These are phyloP conservation scores for Cenchrus fungigraminus DNA, from an alignment of 176 grass and related monocot species.

Conservation along the genomic window DNA sequence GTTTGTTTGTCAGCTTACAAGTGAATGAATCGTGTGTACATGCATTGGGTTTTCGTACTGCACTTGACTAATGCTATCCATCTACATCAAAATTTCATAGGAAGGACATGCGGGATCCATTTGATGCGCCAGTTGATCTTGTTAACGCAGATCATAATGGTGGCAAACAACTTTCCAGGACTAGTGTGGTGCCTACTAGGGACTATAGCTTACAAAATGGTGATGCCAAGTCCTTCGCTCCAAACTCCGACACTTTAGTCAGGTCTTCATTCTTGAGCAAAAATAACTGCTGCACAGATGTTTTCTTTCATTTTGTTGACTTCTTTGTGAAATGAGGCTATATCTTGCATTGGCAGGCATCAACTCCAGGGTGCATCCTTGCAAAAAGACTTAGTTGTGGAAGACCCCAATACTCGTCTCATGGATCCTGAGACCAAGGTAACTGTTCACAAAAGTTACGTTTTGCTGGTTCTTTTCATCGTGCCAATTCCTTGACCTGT, in stretches of 20 bases:
- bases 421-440: constrained; percentile 88
- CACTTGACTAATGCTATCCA: not conserved
- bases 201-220: constrained; percentile 54
- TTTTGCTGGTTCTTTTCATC: constrained; percentile 23
- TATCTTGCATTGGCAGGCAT: constrained; percentile 55
- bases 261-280: constrained; percentile 57
- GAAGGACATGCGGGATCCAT: constrained; percentile 69
- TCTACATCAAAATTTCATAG: constrained; percentile 34
- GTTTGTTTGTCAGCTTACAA: not conserved
- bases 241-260: constrained; percentile 59
- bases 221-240: constrained; percentile 41
- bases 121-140: constrained; percentile 50
- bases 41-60: not conserved
- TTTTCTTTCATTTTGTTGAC: constrained; percentile 14
- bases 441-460: constrained; percentile 17
- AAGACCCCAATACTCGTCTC: constrained; percentile 45
- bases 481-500: constrained; percentile 5
- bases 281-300: constrained; percentile 8
- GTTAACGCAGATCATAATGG: constrained; percentile 38
- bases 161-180: constrained; percentile 42
- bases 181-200: constrained; percentile 27
- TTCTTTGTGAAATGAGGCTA: constrained; percentile 22
- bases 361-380: constrained; percentile 50
- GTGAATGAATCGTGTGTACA: not conserved
- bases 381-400: constrained; percentile 43